Base-by-base conservation (phyloP, 1,139 yeast species). In the Candida tunisiensis region DNA sequence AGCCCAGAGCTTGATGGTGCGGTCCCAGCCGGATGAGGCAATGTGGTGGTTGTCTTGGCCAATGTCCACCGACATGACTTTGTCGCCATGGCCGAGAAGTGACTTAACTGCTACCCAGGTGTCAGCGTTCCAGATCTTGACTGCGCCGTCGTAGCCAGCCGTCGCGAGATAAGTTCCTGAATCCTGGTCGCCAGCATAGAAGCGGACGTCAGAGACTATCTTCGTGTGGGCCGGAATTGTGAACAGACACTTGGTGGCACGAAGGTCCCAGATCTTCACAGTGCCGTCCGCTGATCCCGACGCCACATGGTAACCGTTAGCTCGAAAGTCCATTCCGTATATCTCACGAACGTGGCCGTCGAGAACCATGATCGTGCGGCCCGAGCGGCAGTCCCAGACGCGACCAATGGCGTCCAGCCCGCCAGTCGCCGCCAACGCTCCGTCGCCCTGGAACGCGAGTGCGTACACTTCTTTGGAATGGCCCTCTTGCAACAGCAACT, bases 301-400 rank as follows among this genome's bases (percentile, higher is more conserved):
- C 2, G 83, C 85, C 4, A 83, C 42, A 30, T 75, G 74, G 39
- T 63, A 62, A 0, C 93, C 93, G 47, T 78, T 75, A 1, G 68
- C 63, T 1, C 88, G 60, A 75, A 92, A 85, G 37, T 69, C 85
- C 25, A 74, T 46, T 1, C 74, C 56, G 45, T 79, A 72, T 1
- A 88, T 66, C 0, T 83, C 82, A 31, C 71, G 65, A 5, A 69
- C 64, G 46, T 88, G 98, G 1, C 78, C 73, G 26, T 65, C 60
- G 4, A 82, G 48, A 3, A 62, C 53, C 47, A 69, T 59, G 3
- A 80, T 60, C 0, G 71, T 58, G 32, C 69, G 60, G 2, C 96
- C 98, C 0, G 78, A 62, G 29, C 98, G 56, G 27, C 88, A 46
- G 51, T 88, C 98, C 96, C 96, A 88, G 5, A 83, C 46, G 25